Evolutionary conservation across 257 asterid genomes (phyloP).

Genomic region (Fraxinus pennsylvanica): DNA sequence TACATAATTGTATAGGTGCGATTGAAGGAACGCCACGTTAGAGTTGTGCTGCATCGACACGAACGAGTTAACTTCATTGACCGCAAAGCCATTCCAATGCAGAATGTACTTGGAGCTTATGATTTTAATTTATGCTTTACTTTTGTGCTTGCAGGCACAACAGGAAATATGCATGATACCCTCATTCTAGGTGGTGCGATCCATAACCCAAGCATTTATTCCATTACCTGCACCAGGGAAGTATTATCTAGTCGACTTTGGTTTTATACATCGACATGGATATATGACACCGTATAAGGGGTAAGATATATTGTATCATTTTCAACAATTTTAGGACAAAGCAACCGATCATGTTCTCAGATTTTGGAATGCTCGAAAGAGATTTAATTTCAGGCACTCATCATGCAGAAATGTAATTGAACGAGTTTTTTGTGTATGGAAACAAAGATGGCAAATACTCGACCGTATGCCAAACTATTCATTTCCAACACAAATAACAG

Average conservation of each 20-base stretch:
- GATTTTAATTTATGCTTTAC: neutral
- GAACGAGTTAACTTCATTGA: too few species aligned
- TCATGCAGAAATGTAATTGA: neutral
- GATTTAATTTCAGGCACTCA: neutral
- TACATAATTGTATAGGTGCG: too few species aligned
- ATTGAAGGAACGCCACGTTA: too few species aligned
- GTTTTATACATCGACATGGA: too few species aligned
- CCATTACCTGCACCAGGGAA: neutral
- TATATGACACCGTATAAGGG: neutral
- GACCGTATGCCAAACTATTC: too few species aligned
- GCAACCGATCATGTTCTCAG: neutral
- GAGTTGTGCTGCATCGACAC: too few species aligned
- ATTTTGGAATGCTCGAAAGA: neutral
- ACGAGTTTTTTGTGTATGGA: neutral
- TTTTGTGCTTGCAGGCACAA: neutral
- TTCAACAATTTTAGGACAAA: neutral
- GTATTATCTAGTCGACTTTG: neutral
- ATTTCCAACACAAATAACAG: too few species aligned
- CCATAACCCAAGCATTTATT: too few species aligned
- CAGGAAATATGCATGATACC: neutral
- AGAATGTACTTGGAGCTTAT: neutral
- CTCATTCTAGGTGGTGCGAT: neutral
- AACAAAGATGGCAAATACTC: too few species aligned
- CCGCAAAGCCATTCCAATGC: too few species aligned
- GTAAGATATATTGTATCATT: neutral